phyloP scores from a whole-genome alignment of 1,139 yeast genomes.

The Sugiyamaella neomexicana region DNA sequence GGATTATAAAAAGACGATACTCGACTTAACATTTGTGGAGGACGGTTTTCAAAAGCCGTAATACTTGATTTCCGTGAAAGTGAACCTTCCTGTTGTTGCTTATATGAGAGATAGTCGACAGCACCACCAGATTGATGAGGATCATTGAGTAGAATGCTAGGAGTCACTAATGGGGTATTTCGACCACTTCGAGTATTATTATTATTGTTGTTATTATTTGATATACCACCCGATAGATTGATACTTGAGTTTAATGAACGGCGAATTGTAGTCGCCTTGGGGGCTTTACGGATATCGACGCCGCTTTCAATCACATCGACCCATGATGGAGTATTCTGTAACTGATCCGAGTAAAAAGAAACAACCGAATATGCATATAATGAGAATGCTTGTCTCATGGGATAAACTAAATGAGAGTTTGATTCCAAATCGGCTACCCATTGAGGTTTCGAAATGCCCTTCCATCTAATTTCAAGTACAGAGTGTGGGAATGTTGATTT shows the following conservation, averaged over 20 bases:
- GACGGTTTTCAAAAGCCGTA: slow-evolving; percentile 4
- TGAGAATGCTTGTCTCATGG: slow-evolving; percentile 38
- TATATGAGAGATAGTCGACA: slow-evolving; percentile 12
- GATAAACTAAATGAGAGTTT: slow-evolving; percentile 42
- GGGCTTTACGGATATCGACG: slow-evolving; percentile 40
- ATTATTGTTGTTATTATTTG: slow-evolving; percentile 1
- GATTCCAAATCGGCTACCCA: slow-evolving; percentile 42
- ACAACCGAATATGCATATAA: slow-evolving; percentile 40
- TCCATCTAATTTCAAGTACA: slow-evolving; percentile 49
- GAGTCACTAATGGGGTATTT: slow-evolving; percentile 13
- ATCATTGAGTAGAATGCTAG: slow-evolving; percentile 28
- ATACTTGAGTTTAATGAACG: slow-evolving; percentile 10
- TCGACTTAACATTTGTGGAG: slow-evolving; percentile 18
- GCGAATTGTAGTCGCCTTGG: slow-evolving; percentile 17
- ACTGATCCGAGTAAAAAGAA: slow-evolving; percentile 35
- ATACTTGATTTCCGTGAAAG: slow-evolving; percentile 6
- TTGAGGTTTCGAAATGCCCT: slow-evolving; percentile 42
- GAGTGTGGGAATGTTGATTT: slow-evolving; percentile 47
- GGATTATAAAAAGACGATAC: slow-evolving; percentile 20
- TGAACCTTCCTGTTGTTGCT: not conserved
- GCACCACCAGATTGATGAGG: not conserved
- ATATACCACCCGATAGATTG: slow-evolving; percentile 3
- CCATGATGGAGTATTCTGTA: slow-evolving; percentile 41
- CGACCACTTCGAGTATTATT: not conserved
- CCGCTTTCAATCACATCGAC: slow-evolving; percentile 35